These are phyloP conservation scores for Sutorius eximius DNA, from an alignment of 1,284 basidiomycete genomes.

Conservation along the genomic window DNA sequence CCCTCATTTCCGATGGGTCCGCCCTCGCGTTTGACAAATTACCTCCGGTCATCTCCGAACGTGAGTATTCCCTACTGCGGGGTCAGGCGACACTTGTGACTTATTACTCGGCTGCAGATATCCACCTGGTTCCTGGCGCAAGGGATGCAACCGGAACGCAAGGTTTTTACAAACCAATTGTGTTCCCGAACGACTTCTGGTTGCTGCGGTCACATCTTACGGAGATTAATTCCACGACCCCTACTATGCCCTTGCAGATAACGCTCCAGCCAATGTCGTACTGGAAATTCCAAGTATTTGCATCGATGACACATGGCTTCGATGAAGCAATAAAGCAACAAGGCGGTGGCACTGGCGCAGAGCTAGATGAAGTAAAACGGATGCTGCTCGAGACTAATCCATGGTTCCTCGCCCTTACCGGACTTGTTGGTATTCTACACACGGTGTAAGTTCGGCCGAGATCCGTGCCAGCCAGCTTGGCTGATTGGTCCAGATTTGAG, in stretches of 20 bases:
- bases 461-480: background rate
- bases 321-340: slow-evolving; percentile 79
- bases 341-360: slow-evolving; percentile 59
- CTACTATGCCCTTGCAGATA: slow-evolving; percentile 75
- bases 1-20: slow-evolving; percentile 73
- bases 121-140: slow-evolving; percentile 55
- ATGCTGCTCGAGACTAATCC: slow-evolving; percentile 95
- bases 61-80: slow-evolving; percentile 43
- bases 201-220: slow-evolving; percentile 75
- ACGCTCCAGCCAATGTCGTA: slow-evolving; percentile 84
- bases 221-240: slow-evolving; percentile 78
- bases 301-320: slow-evolving; percentile 79
- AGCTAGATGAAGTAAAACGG: slow-evolving; percentile 91
- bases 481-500: slow-evolving; percentile 65
- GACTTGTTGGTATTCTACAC: slow-evolving; percentile 83
- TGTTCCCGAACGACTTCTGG: slow-evolving; percentile 98
- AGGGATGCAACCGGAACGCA: slow-evolving; percentile 63
- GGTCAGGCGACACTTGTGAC: slow-evolving; percentile 1
- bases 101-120: slow-evolving; percentile 42
- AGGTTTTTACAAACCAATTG: slow-evolving; percentile 79
- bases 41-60: slow-evolving; percentile 61
- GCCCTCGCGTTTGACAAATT: slow-evolving; percentile 58
- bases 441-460: slow-evolving; percentile 59
- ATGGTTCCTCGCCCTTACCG: slow-evolving; percentile 83
- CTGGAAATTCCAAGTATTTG: slow-evolving; percentile 83